Evolutionary conservation across 2,329 filamentous ascomycete genomes (phyloP).

Genomic region (Ophiostoma ulmi): DNA sequence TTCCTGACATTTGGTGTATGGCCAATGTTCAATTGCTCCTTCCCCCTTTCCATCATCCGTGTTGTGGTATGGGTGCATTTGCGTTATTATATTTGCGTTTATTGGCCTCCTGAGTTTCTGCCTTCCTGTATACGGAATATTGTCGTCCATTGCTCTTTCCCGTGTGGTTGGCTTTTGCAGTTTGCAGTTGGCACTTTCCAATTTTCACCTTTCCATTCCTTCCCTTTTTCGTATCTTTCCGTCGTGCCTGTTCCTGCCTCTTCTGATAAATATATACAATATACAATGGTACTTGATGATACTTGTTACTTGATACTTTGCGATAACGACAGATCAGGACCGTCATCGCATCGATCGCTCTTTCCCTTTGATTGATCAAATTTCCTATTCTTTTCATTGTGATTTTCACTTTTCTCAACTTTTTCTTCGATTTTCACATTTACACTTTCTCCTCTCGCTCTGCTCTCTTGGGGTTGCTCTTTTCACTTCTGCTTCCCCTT

Average conservation of each 20-base stretch:
- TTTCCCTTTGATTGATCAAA: slow-evolving; percentile 1
- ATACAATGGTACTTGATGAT: background rate
- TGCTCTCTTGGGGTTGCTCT: background rate
- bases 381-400: background rate
- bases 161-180: too few species aligned
- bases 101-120: background rate
- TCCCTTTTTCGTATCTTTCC: slow-evolving; percentile 2
- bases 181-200: background rate
- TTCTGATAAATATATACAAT: too few species aligned
- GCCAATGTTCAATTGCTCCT: background rate
- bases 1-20: too few species aligned
- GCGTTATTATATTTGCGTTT: background rate
- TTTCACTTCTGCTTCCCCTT: slow-evolving; percentile 12
- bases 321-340: slow-evolving; percentile 8
- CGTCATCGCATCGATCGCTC: background rate
- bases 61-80: background rate
- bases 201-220: background rate
- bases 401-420: background rate
- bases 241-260: background rate
- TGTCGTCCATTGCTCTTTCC: background rate
- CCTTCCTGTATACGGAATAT: background rate
- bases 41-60: slow-evolving; percentile 3
- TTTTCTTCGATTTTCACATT: background rate
- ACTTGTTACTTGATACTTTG: background rate
- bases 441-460: background rate